These are phyloP conservation scores for Sutorius australiensis DNA, from an alignment of 768 basidiomycete genomes.

Conservation along the genomic window DNA sequence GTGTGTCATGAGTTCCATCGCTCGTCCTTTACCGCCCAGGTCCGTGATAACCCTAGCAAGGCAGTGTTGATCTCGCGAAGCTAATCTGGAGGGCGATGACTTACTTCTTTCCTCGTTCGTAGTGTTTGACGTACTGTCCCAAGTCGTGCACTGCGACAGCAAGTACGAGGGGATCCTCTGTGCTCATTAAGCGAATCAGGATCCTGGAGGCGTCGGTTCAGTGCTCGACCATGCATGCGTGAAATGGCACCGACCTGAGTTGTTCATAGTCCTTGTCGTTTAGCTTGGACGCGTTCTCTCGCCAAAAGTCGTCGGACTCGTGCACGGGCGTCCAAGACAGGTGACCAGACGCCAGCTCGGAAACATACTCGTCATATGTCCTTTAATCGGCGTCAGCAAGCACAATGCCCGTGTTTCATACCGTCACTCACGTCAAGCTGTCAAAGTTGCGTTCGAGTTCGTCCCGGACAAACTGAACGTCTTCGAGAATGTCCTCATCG, in stretches of 20 bases:
- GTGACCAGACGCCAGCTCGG: slow-evolving; percentile 85
- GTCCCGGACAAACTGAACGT: slow-evolving; percentile 81
- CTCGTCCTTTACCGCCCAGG: slow-evolving; percentile 79
- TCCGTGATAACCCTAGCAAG: slow-evolving; percentile 67
- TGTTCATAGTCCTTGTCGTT: slow-evolving; percentile 83
- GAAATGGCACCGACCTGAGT: slow-evolving; percentile 57
- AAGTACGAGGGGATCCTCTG: slow-evolving; percentile 70
- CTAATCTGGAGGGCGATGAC: slow-evolving; percentile 19
- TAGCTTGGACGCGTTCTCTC: slow-evolving; percentile 83
- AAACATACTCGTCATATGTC: slow-evolving; percentile 94
- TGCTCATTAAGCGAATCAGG: slow-evolving; percentile 66
- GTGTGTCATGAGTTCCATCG: slow-evolving; percentile 93
- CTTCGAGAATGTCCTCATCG: slow-evolving; percentile 93
- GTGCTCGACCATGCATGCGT: not conserved
- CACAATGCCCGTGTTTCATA: not conserved
- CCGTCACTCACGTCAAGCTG: slow-evolving; percentile 72
- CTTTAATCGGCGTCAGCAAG: slow-evolving; percentile 37
- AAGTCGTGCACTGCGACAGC: slow-evolving; percentile 93
- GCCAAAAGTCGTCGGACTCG: slow-evolving; percentile 97
- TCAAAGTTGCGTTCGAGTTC: slow-evolving; percentile 84
- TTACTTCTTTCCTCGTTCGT: slow-evolving; percentile 89
- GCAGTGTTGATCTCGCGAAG: not conserved
- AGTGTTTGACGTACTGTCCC: slow-evolving; percentile 91
- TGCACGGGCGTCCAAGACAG: slow-evolving; percentile 96
- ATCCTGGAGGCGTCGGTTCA: slow-evolving; percentile 43